Conservation (phyloP, 2,329 filamentous ascomycete genomes). For the Ophiostoma sp. region DNA sequence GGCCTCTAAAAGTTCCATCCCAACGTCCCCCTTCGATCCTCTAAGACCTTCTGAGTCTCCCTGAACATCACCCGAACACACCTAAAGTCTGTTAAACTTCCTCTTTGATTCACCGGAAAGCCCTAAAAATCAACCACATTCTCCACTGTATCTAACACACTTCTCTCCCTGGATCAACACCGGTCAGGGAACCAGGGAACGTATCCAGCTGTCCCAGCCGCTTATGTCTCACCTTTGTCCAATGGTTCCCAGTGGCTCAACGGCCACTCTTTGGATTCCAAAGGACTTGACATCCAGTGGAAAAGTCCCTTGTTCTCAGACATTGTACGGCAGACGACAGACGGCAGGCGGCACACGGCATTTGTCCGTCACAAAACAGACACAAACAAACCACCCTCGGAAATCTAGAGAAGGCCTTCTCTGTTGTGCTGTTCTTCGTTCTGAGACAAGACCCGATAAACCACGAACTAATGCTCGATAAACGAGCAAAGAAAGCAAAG, state of each 20-base stretch:
- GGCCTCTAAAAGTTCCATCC: not conserved
- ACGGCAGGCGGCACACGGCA: not conserved
- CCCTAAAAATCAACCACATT: not conserved
- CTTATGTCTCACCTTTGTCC: constrained; percentile 3
- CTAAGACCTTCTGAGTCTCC: not conserved
- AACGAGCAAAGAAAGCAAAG: not conserved
- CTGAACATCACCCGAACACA: constrained; percentile 4
- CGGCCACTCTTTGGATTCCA: not conserved
- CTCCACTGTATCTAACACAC: not conserved
- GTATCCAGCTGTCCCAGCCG: not conserved
- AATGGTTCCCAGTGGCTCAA: not conserved
- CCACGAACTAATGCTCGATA: not conserved
- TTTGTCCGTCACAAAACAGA: not conserved
- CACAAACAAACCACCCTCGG: not conserved
- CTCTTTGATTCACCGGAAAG: not conserved
- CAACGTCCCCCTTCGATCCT: not conserved
- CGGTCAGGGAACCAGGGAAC: not conserved
- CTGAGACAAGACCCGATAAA: not conserved
- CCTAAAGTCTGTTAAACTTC: not conserved
- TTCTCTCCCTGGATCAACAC: constrained; percentile 1
- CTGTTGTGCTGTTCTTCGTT: not conserved
- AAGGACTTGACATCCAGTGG: not conserved
- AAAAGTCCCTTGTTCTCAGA: not conserved
- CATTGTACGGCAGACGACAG: not conserved
- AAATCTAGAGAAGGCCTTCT: not conserved